Percentiles rank a stretch among this genome's conserved stretches.
Conservation (phyloP, 1,284 basidiomycete species). For the Rhodotorula sp. region DNA sequence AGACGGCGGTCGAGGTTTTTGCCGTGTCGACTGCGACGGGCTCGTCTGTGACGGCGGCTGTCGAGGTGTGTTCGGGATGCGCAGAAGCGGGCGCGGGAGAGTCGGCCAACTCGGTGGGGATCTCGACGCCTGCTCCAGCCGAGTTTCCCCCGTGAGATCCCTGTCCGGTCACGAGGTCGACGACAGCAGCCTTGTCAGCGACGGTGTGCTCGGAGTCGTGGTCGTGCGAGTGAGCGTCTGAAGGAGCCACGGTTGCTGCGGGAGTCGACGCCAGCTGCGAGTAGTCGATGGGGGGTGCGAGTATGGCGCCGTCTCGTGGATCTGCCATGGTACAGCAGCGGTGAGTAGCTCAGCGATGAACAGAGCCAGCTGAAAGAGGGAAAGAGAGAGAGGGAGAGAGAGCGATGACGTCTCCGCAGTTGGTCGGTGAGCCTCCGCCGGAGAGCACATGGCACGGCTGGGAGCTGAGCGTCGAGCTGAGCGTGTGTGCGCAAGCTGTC, state of each 20-base stretch:
- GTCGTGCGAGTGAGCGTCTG: background rate
- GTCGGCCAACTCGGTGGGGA: background rate
- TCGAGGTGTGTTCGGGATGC: background rate
- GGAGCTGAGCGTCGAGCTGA: too few species aligned
- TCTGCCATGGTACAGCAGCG: background rate
- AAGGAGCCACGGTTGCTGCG: background rate
- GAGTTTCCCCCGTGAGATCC: background rate
- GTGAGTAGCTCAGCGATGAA: background rate
- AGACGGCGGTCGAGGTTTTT: background rate
- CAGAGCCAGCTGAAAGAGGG: background rate
- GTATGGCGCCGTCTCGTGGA: background rate
- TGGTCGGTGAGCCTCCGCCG: too few species aligned
- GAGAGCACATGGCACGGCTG: too few species aligned
- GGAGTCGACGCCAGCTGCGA: background rate
- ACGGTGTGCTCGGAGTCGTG: background rate
- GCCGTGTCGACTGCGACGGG: background rate
- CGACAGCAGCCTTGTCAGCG: background rate
- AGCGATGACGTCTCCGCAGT: too few species aligned
- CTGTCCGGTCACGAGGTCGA: background rate
- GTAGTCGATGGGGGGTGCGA: slow-evolving; percentile 8
- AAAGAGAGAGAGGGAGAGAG: background rate
- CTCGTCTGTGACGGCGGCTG: background rate
- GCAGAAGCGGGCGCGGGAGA: slow-evolving; percentile 4
- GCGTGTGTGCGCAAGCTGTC: too few species aligned
- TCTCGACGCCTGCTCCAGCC: background rate